Evolutionary conservation across 805 yeast genomes (phyloP).

Genomic region (Zygosaccharomyces siamensis): DNA sequence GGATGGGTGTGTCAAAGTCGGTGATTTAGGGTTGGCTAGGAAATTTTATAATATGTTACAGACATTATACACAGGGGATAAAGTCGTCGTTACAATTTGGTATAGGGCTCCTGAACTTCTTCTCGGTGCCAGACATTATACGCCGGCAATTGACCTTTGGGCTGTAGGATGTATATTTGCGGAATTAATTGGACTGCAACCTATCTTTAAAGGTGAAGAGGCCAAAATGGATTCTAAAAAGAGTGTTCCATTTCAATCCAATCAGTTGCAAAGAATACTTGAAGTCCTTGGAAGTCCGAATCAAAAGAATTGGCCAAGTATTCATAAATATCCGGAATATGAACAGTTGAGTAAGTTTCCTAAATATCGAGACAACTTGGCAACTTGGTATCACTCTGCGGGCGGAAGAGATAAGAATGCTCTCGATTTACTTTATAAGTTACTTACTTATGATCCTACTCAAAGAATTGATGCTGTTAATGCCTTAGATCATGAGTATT

Average conservation of each 20-base stretch:
- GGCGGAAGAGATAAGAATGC: slow-evolving; percentile 73
- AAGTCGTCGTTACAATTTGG: slow-evolving; percentile 96
- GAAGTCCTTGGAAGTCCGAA: slow-evolving; percentile 93
- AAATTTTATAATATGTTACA: slow-evolving; percentile 83
- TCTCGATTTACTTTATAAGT: slow-evolving; percentile 53
- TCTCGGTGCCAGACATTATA: slow-evolving; percentile 87
- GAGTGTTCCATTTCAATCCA: slow-evolving; percentile 88
- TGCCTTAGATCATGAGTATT: slow-evolving; percentile 74
- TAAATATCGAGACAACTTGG: slow-evolving; percentile 49
- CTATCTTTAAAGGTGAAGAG: slow-evolving; percentile 96
- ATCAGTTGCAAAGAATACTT: slow-evolving; percentile 83
- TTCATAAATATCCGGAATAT: slow-evolving; percentile 81
- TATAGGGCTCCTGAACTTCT: slow-evolving; percentile 89
- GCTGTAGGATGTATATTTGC: slow-evolving; percentile 95
- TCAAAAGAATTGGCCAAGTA: slow-evolving; percentile 69
- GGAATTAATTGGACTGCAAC: slow-evolving; percentile 80
- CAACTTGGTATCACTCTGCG: slow-evolving; percentile 79
- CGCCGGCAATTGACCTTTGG: slow-evolving; percentile 92
- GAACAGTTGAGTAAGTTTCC: slow-evolving; percentile 59
- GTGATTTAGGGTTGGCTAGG: slow-evolving; percentile 89
- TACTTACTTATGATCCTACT: slow-evolving; percentile 81
- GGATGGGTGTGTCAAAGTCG: slow-evolving; percentile 88
- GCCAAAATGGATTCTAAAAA: slow-evolving; percentile 93
- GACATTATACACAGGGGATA: slow-evolving; percentile 84
- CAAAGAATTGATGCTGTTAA: slow-evolving; percentile 71